Percentiles rank a stretch among this genome's conserved stretches.
Evolutionary conservation across 2,329 filamentous ascomycete species (phyloP).

Genomic region (Pseudogymnoascus sp.): DNA sequence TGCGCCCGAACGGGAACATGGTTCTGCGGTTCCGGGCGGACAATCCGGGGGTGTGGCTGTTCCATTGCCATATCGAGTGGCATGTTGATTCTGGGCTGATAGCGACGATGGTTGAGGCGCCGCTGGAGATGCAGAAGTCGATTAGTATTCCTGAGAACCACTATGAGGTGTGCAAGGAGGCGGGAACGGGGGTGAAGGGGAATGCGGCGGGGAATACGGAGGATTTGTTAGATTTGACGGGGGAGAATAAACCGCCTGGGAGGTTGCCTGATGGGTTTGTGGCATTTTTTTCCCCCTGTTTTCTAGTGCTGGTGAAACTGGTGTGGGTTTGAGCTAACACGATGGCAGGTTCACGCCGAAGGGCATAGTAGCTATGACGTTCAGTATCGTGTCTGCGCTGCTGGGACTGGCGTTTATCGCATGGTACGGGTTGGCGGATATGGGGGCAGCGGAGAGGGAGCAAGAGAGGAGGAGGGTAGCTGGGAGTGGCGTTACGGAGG

Average conservation of each 20-base stretch:
- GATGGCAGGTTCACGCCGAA: conserved; percentile 11
- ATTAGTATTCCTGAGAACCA: conserved; percentile 53
- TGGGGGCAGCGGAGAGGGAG: conserved; percentile 22
- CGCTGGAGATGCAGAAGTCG: conserved; percentile 50
- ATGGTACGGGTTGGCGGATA: conserved; percentile 25
- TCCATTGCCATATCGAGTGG: conserved; percentile 38
- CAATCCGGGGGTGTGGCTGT: conserved; percentile 26
- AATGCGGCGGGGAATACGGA: conserved; percentile 68
- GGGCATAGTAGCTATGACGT: conserved; percentile 5
- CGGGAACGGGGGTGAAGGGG: conserved; percentile 44
- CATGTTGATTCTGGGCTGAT: conserved; percentile 34
- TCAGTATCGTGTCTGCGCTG: background rate
- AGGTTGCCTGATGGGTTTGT: conserved; percentile 50
- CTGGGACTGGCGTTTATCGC: conserved; percentile 1
- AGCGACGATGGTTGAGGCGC: conserved; percentile 56
- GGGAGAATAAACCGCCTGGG: conserved; percentile 47
- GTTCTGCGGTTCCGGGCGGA: conserved; percentile 46
- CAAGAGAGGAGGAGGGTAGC: conserved; percentile 19
- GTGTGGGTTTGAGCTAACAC: conserved; percentile 9
- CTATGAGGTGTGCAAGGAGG: conserved; percentile 47
- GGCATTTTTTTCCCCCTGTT: too few species aligned
- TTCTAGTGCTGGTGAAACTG: too few species aligned
- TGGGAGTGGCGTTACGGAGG: background rate
- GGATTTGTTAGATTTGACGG: conserved; percentile 54
- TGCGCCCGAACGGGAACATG: conserved; percentile 58